Evolutionary conservation across 495 filamentous ascomycete species (phyloP), one percentile per base, ranked within the genome.

Genomic region (Aspergillus saccharolyticus): DNA sequence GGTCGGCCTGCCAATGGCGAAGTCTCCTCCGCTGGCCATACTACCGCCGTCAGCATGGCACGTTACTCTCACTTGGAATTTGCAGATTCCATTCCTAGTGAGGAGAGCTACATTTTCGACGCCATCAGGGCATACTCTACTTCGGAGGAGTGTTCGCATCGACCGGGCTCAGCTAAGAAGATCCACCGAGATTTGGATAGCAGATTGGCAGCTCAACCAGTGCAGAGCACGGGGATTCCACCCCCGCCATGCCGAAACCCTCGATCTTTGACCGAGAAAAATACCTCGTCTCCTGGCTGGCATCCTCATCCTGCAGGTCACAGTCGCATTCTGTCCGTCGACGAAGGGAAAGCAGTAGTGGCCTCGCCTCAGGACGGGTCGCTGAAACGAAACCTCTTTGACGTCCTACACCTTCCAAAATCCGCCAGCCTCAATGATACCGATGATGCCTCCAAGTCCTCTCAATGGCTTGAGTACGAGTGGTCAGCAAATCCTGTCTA

Each of bases 21-120:
- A 30, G 51, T 64, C 60, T 60, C 61, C 22, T 48, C 58, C 16
- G 60, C 56, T 9, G 45, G 28, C n/a, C 50, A 18, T 12, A 17
- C 39, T 17, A 16, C 56, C 28, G n/a, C 42, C 28, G 21, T 47
- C 16, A 42, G 43, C 19, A 42, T 25, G 42, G n/a, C 15, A 14
- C 55, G 63, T 33, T 56, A 58, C 20, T 44, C 59, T 24, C 53
- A 69, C 43, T 50, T 65, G n/a, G 64, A 65, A 28, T 78, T 73
- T 3, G 74, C 65, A 0, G 69, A 70, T 44, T 67, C 66, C 43
- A 59, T 58, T 33, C 69, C 66, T 12, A 79, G 74, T 54, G 67
- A 73, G 28, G 75, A 77, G 48, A 67, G 60, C 47, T 73, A 66
- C 5, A 75, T 80, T 14, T 79, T 68, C 58, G 73, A 78, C 64